Evolutionary conservation across 257 asterid species (phyloP).

Genomic region (Solanum sitiens): DNA sequence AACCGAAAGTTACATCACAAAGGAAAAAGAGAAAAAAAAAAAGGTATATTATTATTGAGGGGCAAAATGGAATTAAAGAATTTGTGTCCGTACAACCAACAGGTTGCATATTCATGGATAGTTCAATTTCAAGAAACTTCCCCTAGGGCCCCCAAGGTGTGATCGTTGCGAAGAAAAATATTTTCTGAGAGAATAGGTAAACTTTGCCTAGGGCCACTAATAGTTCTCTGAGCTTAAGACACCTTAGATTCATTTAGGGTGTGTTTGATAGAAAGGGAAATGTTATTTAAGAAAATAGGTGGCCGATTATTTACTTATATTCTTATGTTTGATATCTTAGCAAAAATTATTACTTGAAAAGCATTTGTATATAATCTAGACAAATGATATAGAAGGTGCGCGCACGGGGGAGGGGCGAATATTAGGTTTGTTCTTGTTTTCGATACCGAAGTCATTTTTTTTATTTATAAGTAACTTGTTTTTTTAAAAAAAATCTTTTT

Average conservation of each 20-base stretch:
- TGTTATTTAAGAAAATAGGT: not conserved
- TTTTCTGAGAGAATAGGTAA: not conserved
- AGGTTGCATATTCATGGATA: not conserved
- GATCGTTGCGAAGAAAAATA: not conserved
- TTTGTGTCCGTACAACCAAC: not conserved
- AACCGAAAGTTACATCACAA: not conserved
- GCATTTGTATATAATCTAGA: not conserved
- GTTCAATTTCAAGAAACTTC: not conserved
- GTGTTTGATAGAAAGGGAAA: not conserved
- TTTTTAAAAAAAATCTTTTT: not conserved
- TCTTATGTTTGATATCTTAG: not conserved
- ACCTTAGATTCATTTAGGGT: not conserved
- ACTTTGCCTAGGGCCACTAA: not conserved
- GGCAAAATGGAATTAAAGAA: not conserved
- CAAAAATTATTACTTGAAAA: not conserved
- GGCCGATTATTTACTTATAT: not conserved
- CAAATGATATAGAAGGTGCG: not conserved
- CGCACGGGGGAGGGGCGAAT: not conserved
- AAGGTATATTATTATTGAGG: not conserved
- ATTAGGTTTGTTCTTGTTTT: not conserved
- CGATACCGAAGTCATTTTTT: not conserved
- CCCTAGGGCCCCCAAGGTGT: not conserved
- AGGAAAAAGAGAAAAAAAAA: not conserved
- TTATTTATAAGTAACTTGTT: not conserved
- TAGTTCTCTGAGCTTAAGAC: not conserved